A percentile compares a stretch with the other conserved stretches of the same genome.
phyloP scores from a whole-genome alignment of 2,329 filamentous ascomycete genomes.

The Aureobasidium sp. region DNA sequence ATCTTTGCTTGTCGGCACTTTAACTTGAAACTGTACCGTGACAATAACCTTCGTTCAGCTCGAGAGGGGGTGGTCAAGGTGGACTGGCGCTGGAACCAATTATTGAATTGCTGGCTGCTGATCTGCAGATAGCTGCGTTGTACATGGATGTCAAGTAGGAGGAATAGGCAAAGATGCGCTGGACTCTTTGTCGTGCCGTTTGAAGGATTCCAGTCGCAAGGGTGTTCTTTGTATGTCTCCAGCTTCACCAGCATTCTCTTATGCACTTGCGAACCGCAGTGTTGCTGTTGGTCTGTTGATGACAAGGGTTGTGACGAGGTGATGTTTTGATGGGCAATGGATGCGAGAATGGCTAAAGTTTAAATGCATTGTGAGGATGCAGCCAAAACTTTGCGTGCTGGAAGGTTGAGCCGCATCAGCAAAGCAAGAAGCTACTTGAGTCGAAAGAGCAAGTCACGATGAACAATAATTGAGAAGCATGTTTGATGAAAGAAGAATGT shows the following conservation, averaged over 20 bases:
- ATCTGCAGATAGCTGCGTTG: background rate
- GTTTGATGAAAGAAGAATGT: background rate
- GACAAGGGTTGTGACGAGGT: background rate
- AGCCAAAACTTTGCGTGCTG: background rate
- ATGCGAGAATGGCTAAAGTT: background rate
- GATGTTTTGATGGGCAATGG: background rate
- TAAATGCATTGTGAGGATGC: background rate
- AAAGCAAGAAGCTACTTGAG: background rate
- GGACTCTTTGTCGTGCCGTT: background rate
- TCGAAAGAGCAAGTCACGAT: background rate
- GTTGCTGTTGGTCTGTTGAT: background rate
- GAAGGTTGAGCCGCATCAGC: background rate
- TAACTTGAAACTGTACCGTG: background rate
- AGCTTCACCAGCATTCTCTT: no score
- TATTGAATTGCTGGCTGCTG: background rate
- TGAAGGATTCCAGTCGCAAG: background rate
- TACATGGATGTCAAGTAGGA: background rate
- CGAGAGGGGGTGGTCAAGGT: background rate
- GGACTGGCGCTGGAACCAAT: no score
- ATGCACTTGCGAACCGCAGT: background rate
- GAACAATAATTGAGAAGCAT: background rate
- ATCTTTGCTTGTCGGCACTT: background rate
- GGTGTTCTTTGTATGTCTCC: background rate
- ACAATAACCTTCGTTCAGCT: background rate
- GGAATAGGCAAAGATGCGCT: background rate